Evolutionary conservation across 2,329 filamentous ascomycete species (phyloP).

Genomic region (Apiospora malaysiana): DNA sequence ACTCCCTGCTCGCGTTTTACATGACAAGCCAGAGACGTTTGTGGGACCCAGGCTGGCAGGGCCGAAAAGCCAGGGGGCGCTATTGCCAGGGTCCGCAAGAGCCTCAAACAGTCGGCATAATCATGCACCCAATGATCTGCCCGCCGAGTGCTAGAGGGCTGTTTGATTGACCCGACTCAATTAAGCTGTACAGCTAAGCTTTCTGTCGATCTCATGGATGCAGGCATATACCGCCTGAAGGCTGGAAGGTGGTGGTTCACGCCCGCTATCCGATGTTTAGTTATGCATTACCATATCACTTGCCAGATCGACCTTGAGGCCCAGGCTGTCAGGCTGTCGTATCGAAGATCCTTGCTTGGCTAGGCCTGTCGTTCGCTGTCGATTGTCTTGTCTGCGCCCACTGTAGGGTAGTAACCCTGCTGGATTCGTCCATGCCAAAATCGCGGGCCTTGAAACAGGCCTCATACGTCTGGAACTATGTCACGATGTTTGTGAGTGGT

Average conservation of each 20-base stretch:
- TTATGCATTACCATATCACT: neutral
- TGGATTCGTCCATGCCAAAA: neutral
- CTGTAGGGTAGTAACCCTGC: neutral
- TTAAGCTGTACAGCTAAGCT: conserved; percentile 15
- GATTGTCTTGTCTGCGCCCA: neutral
- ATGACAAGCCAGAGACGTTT: conserved; percentile 7
- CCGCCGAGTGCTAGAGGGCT: neutral
- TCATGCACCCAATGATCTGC: neutral
- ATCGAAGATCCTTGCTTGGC: neutral
- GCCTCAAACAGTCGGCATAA: conserved; percentile 17
- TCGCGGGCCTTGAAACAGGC: conserved; percentile 26
- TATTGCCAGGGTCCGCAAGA: conserved; percentile 11
- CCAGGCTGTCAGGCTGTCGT: too few relatives aligned
- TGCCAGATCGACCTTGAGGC: neutral
- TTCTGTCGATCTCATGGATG: conserved; percentile 5
- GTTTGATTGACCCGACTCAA: conserved; percentile 11
- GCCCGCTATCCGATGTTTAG: neutral
- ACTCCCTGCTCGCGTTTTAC: conserved; percentile 7
- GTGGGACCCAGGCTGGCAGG: neutral
- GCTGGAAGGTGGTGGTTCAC: too few relatives aligned
- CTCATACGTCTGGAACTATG: conserved; percentile 23
- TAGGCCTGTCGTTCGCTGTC: conserved; percentile 1
- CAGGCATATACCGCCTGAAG: neutral
- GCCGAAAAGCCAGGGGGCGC: neutral
- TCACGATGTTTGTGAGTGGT: conserved; percentile 21